Evolutionary conservation across 495 filamentous ascomycete genomes (phyloP).

Genomic region (Entonaema liquescens): DNA sequence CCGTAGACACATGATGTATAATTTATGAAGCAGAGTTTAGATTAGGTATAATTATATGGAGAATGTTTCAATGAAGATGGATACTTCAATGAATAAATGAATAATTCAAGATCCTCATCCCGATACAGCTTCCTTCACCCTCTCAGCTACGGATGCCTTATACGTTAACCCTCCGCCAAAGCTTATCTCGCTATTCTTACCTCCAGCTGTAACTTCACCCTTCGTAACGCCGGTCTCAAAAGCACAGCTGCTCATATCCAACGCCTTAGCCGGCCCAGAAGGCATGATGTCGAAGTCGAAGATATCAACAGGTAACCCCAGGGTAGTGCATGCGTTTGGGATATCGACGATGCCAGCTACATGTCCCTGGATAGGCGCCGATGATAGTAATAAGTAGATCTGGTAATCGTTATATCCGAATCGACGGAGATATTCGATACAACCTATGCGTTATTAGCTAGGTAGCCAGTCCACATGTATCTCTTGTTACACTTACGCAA

Average conservation of each 20-base stretch:
- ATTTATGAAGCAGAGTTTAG: not conserved
- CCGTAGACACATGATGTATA: too few relatives aligned
- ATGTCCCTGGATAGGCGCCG: constrained; percentile 91
- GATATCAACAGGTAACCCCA: constrained; percentile 93
- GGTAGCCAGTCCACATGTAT: not conserved
- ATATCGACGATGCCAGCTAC: constrained; percentile 95
- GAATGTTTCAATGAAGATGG: not conserved
- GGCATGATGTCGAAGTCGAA: constrained; percentile 94
- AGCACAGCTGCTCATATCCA: constrained; percentile 81
- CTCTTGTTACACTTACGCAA: constrained; percentile 61
- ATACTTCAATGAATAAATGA: too few relatives aligned
- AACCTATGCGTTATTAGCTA: constrained; percentile 33
- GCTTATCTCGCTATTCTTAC: constrained; percentile 56
- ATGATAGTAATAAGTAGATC: constrained; percentile 87
- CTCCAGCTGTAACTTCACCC: constrained; percentile 53
- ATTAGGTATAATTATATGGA: not conserved
- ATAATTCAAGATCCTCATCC: constrained; percentile 5
- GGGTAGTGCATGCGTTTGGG: constrained; percentile 82
- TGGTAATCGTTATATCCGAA: constrained; percentile 83
- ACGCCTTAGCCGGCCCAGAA: constrained; percentile 63
- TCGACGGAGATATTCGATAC: constrained; percentile 85
- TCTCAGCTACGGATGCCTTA: constrained; percentile 44
- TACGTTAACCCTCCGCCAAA: constrained; percentile 63
- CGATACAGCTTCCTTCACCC: constrained; percentile 20
- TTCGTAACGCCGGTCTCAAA: constrained; percentile 65